These are phyloP conservation scores for Penicillium egyptiacum DNA, from an alignment of 495 filamentous ascomycete genomes.

Conservation along the genomic window DNA sequence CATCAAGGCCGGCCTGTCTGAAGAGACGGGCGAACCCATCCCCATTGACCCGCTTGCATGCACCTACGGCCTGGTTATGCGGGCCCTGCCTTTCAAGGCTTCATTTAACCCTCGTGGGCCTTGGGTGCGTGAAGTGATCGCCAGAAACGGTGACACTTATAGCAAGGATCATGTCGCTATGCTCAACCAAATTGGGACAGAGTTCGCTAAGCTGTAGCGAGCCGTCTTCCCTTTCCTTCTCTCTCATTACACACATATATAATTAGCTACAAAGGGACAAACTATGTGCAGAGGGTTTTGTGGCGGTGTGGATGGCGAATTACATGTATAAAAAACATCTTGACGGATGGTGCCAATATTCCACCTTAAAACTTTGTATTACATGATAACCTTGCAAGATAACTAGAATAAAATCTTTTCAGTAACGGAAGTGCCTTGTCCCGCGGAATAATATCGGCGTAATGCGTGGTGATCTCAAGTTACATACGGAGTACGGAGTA, in stretches of 20 bases:
- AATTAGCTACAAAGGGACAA: not conserved
- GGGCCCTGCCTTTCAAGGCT: conserved; percentile 27
- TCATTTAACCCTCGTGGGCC: conserved; percentile 22
- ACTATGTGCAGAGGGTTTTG: no score
- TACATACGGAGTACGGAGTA: no score
- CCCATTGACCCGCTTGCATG: conserved; percentile 25
- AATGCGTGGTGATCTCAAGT: no score
- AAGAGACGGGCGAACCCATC: conserved; percentile 15
- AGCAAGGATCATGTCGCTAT: conserved; percentile 28
- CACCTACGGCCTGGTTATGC: conserved; percentile 29
- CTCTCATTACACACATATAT: not conserved
- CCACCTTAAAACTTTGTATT: no score
- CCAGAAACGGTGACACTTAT: conserved; percentile 19
- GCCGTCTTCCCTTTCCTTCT: not conserved
- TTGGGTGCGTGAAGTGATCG: conserved; percentile 22
- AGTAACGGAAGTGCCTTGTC: no score
- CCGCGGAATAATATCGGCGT: no score
- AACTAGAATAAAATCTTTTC: no score
- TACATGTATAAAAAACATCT: no score
- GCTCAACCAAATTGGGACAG: conserved; percentile 31
- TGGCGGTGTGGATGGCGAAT: no score
- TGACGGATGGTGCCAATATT: no score
- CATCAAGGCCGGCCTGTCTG: not conserved
- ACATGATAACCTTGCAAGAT: no score
- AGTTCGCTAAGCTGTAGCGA: conserved; percentile 22